Evolutionary conservation across 208 protist genomes (phyloP).

Genomic region (Zelonia costaricensis): DNA sequence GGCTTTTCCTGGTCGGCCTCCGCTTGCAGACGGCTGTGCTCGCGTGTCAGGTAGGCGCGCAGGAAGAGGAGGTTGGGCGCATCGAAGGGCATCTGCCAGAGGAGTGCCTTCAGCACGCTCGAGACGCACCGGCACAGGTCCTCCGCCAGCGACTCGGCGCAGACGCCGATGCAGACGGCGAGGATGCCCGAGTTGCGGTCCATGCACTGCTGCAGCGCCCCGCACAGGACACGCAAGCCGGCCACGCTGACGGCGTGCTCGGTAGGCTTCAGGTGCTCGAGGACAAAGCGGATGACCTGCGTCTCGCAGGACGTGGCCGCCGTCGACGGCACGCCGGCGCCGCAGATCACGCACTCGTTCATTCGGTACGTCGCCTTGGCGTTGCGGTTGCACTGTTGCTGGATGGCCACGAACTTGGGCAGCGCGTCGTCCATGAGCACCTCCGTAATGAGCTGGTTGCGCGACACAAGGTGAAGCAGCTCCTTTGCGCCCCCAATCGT

Average conservation of each 20-base stretch:
- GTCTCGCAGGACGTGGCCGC: slow-evolving; percentile 20
- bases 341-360: slow-evolving; percentile 57
- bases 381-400: slow-evolving; percentile 71
- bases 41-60: slow-evolving; percentile 10
- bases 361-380: slow-evolving; percentile 28
- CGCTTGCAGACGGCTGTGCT: slow-evolving; percentile 25
- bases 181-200: slow-evolving; percentile 57
- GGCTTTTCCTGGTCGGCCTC: not conserved
- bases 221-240: slow-evolving; percentile 49
- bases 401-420: slow-evolving; percentile 71
- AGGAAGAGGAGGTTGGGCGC: slow-evolving; percentile 27
- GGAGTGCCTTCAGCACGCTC: slow-evolving; percentile 36
- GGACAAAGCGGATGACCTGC: slow-evolving; percentile 14
- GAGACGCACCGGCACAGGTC: slow-evolving; percentile 46
- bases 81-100: slow-evolving; percentile 28
- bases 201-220: slow-evolving; percentile 47
- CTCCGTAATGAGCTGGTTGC: slow-evolving; percentile 58
- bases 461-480: slow-evolving; percentile 53
- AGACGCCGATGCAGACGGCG: slow-evolving; percentile 63
- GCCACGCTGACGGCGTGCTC: slow-evolving; percentile 28
- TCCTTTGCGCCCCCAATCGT: slow-evolving; percentile 49
- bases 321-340: slow-evolving; percentile 10
- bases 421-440: slow-evolving; percentile 59
- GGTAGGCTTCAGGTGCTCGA: slow-evolving; percentile 21
- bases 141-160: slow-evolving; percentile 41